phyloP scores from a whole-genome alignment of 2,329 filamentous ascomycete genomes.

The Aspergillus niger region DNA sequence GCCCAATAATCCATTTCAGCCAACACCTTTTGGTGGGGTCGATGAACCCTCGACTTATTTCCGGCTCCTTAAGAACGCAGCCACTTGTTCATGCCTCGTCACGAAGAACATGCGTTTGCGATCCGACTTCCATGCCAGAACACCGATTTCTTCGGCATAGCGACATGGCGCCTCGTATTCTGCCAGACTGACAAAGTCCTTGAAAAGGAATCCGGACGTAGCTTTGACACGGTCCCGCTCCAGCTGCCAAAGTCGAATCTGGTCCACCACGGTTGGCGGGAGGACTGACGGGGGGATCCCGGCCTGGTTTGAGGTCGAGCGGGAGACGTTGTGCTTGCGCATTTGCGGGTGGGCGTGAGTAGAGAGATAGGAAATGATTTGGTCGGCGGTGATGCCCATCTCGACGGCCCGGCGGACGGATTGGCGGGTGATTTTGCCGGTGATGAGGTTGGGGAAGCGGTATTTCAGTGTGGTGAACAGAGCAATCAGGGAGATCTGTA shows the following conservation, averaged over 20 bases:
- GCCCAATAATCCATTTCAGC: too few relatives aligned
- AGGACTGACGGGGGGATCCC: constrained; percentile 64
- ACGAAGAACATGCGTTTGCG: constrained; percentile 84
- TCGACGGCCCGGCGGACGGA: constrained; percentile 85
- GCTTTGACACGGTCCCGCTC: constrained; percentile 93
- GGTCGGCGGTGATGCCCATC: constrained; percentile 89
- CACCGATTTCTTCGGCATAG: constrained; percentile 86
- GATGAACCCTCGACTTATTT: constrained; percentile 32
- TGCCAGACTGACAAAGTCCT: constrained; percentile 75
- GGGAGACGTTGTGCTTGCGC: constrained; percentile 59
- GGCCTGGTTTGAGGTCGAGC: constrained; percentile 42
- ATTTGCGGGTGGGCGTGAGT: constrained; percentile 95
- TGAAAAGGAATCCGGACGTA: constrained; percentile 81
- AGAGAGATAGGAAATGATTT: constrained; percentile 90
- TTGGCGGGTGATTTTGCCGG: constrained; percentile 83
- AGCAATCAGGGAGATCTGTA: constrained; percentile 90
- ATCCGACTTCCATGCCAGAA: constrained; percentile 84
- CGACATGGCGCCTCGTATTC: constrained; percentile 56
- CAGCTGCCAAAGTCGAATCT: constrained; percentile 96
- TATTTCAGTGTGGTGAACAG: constrained; percentile 87
- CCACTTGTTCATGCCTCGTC: constrained; percentile 84
- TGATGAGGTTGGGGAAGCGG: constrained; percentile 92
- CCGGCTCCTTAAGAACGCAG: constrained; percentile 71
- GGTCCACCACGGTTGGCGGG: constrained; percentile 93
- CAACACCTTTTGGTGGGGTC: not conserved